phyloP scores from a whole-genome alignment of 129 eudicot species.

The Erigeron canadensis region DNA sequence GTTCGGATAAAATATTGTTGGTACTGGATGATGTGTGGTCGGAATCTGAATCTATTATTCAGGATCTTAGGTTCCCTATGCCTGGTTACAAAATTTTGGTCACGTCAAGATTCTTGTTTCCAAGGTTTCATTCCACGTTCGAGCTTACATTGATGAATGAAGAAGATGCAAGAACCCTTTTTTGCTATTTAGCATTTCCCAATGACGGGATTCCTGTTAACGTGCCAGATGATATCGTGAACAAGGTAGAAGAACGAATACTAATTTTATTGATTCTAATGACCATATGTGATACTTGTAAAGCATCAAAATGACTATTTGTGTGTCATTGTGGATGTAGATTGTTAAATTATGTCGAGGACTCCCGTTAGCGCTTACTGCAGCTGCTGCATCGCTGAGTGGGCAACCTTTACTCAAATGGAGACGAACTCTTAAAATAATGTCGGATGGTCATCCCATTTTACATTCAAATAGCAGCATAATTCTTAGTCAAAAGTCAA shows the following conservation, averaged over 20 bases:
- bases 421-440: conserved; percentile 22
- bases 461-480: conserved; percentile 30
- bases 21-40: conserved; percentile 61
- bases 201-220: neutral
- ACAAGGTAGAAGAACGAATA: conserved; percentile 23
- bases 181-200: conserved; percentile 39
- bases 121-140: conserved; percentile 34
- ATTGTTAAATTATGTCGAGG: conserved; percentile 42
- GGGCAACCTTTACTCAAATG: conserved; percentile 25
- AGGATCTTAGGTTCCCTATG: conserved; percentile 27
- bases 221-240: conserved; percentile 40
- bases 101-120: conserved; percentile 43
- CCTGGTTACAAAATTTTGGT: conserved; percentile 39
- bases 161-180: conserved; percentile 43
- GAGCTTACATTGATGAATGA: conserved; percentile 29
- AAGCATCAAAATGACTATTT: neutral
- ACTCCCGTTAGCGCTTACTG: conserved; percentile 44
- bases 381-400: conserved; percentile 37
- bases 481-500: conserved; percentile 29
- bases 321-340: conserved; percentile 11
- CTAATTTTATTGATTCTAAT: neutral
- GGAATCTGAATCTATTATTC: conserved; percentile 33
- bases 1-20: conserved; percentile 29
- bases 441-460: conserved; percentile 32
- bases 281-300: neutral